These are phyloP conservation scores for Xylariaceae sp. DNA, from an alignment of 2,329 filamentous ascomycete species.

Conservation along the genomic window DNA sequence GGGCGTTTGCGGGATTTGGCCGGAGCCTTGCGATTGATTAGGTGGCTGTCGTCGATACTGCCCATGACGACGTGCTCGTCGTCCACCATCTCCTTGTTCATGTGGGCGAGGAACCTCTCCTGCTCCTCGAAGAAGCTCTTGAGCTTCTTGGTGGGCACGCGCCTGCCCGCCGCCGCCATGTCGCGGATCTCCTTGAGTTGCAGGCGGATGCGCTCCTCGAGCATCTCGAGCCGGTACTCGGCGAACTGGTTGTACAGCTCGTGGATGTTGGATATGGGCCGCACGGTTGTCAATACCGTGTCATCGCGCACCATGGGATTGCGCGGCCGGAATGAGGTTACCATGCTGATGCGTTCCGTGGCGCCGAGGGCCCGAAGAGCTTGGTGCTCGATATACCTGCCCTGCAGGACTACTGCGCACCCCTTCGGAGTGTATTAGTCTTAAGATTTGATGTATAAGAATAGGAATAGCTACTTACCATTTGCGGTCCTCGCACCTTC, in stretches of 20 bases:
- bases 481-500: constrained; percentile 64
- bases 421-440: constrained; percentile 48
- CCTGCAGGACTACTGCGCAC: constrained; percentile 68
- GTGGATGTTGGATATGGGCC: constrained; percentile 61
- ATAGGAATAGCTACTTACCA: constrained; percentile 51
- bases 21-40: constrained; percentile 20
- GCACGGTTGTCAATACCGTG: constrained; percentile 64
- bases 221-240: constrained; percentile 67
- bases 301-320: constrained; percentile 62
- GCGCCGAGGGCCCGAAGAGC: constrained; percentile 64
- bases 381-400: constrained; percentile 69
- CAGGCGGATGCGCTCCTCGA: constrained; percentile 61
- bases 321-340: constrained; percentile 69
- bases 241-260: constrained; percentile 66
- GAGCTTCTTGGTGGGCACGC: constrained; percentile 37
- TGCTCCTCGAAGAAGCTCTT: constrained; percentile 43
- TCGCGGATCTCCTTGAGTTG: constrained; percentile 52
- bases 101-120: constrained; percentile 43
- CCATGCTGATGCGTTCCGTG: constrained; percentile 68
- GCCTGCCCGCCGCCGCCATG: constrained; percentile 34
- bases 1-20: constrained; percentile 13
- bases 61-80: constrained; percentile 36
- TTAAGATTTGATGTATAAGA: constrained; percentile 2
- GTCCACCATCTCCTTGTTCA: constrained; percentile 43
- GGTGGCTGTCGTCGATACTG: constrained; percentile 34